Evolutionary conservation across 202 grass and related monocot species (phyloP).

Genomic region (Zizania palustris): DNA sequence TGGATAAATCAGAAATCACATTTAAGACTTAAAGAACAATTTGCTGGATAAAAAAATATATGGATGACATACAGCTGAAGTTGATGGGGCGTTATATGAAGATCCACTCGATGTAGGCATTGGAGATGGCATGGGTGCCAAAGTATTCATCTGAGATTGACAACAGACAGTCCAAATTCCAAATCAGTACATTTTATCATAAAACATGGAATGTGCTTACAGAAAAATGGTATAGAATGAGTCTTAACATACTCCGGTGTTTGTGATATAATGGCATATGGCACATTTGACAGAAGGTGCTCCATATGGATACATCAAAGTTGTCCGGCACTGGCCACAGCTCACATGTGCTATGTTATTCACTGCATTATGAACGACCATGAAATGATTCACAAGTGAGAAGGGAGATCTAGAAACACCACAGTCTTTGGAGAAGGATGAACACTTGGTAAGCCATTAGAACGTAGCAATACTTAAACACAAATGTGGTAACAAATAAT

Average conservation of each 20-base stretch:
- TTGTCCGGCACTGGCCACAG: constrained; percentile 66
- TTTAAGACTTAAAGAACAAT: constrained; percentile 27
- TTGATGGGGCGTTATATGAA: constrained; percentile 53
- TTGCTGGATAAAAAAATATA: constrained; percentile 7
- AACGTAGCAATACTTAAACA: not conserved
- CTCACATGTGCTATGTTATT: constrained; percentile 72
- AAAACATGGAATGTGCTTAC: constrained; percentile 1
- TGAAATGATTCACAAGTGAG: constrained; percentile 24
- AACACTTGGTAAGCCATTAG: not conserved
- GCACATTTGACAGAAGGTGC: constrained; percentile 93
- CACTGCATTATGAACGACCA: constrained; percentile 50
- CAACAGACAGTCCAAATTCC: constrained; percentile 31
- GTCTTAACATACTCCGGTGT: constrained; percentile 58
- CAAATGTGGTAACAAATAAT: not conserved
- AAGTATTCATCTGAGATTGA: constrained; percentile 54
- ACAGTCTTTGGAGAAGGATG: not conserved
- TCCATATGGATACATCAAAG: constrained; percentile 88
- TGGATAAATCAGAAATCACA: constrained; percentile 29
- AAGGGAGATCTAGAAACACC: not conserved
- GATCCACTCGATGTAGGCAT: constrained; percentile 47
- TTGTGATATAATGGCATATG: constrained; percentile 80
- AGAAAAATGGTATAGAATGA: not conserved
- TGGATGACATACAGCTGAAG: constrained; percentile 67
- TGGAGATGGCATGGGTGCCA: constrained; percentile 40
- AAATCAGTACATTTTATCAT: constrained; percentile 23